Base-by-base conservation (phyloP, 192 early-diverging fungal species). In the Rhizophagus sp. region DNA sequence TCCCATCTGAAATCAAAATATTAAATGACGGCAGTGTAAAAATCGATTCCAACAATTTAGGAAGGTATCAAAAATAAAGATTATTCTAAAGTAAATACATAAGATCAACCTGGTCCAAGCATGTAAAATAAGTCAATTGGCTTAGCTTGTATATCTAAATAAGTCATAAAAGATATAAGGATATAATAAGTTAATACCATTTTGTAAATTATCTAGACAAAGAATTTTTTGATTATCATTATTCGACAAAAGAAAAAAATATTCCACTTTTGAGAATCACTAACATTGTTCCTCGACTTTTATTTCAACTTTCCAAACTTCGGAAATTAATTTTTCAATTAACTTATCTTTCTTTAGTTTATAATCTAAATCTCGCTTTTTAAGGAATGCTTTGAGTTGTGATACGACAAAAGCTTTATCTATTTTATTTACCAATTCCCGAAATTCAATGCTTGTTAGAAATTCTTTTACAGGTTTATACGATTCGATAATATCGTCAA, bases 81-180 rank as follows among this genome's bases (percentile, higher is more conserved):
- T 5, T 69, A 44, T 15, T 36, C 4, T 39, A 69, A 6, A 69
- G 33, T 22, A 65, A 65, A 66, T 33, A 66, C 30, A 66, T 33
- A 10, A 66, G 12, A 4, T 30, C 25, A 33, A 70, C 68, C 68
- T 70, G 68, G 22, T 1, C 68, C 68, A 39, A 70, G 19, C 10
- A 70, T 70, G 11, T 47, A 70, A 41, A 70, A 70, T n/a, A 70
- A 39, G 47, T 70, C 68, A 9, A 70, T 41, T 22, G 68, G 68
- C 7, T 24, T 47, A n/a, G 68, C 17, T 70, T 39, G 39, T n/a
- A 70, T 22, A 70, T 39, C 39, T 70, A 70, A 41, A 70, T 6
- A 22, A 7, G 15, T 57, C 22, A 57, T 7, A 22, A 57, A 52
- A 57, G 4, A 57, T 22, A 57, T 13, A 57, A 30, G 0, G 30